Conservation (phyloP, 257 asterid genomes). For the Osmanthus fragrans region DNA sequence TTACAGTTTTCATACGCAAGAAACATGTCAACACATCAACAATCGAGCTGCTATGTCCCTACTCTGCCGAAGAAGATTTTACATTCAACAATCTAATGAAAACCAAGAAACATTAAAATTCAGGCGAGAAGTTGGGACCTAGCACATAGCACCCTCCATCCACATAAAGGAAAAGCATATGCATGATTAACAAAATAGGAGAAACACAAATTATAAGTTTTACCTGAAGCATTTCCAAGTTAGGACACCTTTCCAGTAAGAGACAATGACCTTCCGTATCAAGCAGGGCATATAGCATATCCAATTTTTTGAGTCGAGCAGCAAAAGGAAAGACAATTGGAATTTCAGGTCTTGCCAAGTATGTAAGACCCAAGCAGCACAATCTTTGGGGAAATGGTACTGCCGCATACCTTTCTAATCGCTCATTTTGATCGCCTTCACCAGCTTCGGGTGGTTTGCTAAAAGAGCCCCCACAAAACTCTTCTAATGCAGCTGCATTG, state of each 20-base stretch:
- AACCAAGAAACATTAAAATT: no score
- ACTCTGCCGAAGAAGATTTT: no score
- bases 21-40: no score
- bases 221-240: slow-evolving; percentile 85
- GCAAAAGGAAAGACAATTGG: slow-evolving; percentile 67
- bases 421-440: slow-evolving; percentile 42
- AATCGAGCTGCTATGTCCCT: no score
- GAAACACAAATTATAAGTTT: slow-evolving; percentile 15
- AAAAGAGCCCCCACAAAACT: slow-evolving; percentile 76
- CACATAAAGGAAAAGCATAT: no score
- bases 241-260: slow-evolving; percentile 66
- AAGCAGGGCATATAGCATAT: slow-evolving; percentile 77
- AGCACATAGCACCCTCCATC: no score
- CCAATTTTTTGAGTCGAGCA: slow-evolving; percentile 64
- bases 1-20: no score
- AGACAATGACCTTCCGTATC: slow-evolving; percentile 82
- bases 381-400: slow-evolving; percentile 56
- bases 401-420: slow-evolving; percentile 40
- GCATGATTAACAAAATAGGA: not conserved
- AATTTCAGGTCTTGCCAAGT: slow-evolving; percentile 58
- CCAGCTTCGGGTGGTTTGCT: slow-evolving; percentile 41
- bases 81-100: no score
- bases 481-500: slow-evolving; percentile 63
- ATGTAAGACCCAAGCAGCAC: slow-evolving; percentile 51
- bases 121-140: no score